A percentile compares a stretch with the other conserved stretches of the same genome.
Conservation (phyloP, 768 basidiomycete genomes). For the Agaricus blazei region DNA sequence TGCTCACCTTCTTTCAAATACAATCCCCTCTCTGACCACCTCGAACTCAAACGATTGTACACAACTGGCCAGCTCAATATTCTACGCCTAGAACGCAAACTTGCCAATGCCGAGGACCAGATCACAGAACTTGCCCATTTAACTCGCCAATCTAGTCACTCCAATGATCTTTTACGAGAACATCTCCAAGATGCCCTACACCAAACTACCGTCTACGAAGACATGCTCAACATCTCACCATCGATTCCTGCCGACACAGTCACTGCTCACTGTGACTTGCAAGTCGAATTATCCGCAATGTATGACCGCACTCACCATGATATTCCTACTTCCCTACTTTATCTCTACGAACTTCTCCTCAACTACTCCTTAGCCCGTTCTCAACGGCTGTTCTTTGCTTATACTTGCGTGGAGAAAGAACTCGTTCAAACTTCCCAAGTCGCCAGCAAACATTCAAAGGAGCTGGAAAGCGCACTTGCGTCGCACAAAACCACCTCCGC, state of each 20-base stretch:
- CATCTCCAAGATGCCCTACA: slow-evolving; percentile 27
- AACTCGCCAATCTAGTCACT: slow-evolving; percentile 51
- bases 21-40: slow-evolving; percentile 31
- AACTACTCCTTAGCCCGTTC: slow-evolving; percentile 32
- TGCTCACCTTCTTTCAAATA: slow-evolving; percentile 39
- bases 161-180: slow-evolving; percentile 39
- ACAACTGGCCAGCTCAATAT: slow-evolving; percentile 27
- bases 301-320: slow-evolving; percentile 9
- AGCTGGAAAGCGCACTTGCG: slow-evolving; percentile 35
- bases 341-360: slow-evolving; percentile 18
- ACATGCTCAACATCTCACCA: not conserved
- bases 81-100: slow-evolving; percentile 52
- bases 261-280: slow-evolving; percentile 12
- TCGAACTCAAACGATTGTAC: slow-evolving; percentile 35
- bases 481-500: slow-evolving; percentile 37
- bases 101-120: slow-evolving; percentile 64
- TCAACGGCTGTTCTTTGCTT: slow-evolving; percentile 29
- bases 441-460: slow-evolving; percentile 25
- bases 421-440: slow-evolving; percentile 22
- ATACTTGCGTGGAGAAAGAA: slow-evolving; percentile 23
- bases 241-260: not conserved
- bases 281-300: slow-evolving; percentile 17
- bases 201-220: slow-evolving; percentile 25
- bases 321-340: slow-evolving; percentile 8
- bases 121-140: slow-evolving; percentile 60